Percentiles rank a stretch among this genome's conserved stretches.
These are phyloP conservation scores for Penicillium sp. DNA, from an alignment of 2,329 filamentous ascomycete genomes.

Conservation along the genomic window DNA sequence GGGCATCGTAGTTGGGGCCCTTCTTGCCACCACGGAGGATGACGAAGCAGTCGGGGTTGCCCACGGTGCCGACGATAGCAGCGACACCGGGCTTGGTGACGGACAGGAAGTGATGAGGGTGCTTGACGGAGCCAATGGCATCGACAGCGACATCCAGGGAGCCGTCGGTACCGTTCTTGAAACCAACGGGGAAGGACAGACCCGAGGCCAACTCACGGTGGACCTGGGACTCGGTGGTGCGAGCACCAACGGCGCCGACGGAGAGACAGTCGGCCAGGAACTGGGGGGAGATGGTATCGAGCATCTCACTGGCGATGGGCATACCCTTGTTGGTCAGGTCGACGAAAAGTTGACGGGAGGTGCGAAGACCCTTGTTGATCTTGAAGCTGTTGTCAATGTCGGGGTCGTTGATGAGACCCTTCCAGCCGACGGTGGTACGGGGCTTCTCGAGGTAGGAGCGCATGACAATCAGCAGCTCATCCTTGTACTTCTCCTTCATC, in stretches of 20 bases:
- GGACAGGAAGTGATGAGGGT: conserved; percentile 86
- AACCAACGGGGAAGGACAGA: conserved; percentile 92
- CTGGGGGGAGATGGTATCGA: conserved; percentile 96
- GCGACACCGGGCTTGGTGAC: conserved; percentile 96
- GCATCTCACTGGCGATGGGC: conserved; percentile 95
- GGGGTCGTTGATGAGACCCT: conserved; percentile 97
- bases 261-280: conserved; percentile 94
- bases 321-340: conserved; percentile 80
- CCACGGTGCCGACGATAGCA: conserved; percentile 83
- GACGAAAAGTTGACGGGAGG: conserved; percentile 86
- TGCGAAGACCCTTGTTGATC: conserved; percentile 95
- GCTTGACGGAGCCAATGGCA: conserved; percentile 66
- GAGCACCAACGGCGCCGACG: conserved; percentile 85
- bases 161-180: conserved; percentile 98
- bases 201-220: conserved; percentile 93
- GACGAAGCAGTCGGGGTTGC: conserved; percentile 95
- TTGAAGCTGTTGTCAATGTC: conserved; percentile 95
- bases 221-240: conserved; percentile 92
- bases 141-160: conserved; percentile 86
- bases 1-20: conserved; percentile 87
- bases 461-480: too few species aligned
- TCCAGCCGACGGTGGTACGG: conserved; percentile 96
- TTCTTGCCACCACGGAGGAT: conserved; percentile 85
- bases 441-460: conserved; percentile 98
- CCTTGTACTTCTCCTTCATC: too few species aligned